Percentiles rank a stretch among this genome's conserved stretches.
Evolutionary conservation across 2,329 filamentous ascomycete species (phyloP).

Genomic region (Setomelanomma holmii): DNA sequence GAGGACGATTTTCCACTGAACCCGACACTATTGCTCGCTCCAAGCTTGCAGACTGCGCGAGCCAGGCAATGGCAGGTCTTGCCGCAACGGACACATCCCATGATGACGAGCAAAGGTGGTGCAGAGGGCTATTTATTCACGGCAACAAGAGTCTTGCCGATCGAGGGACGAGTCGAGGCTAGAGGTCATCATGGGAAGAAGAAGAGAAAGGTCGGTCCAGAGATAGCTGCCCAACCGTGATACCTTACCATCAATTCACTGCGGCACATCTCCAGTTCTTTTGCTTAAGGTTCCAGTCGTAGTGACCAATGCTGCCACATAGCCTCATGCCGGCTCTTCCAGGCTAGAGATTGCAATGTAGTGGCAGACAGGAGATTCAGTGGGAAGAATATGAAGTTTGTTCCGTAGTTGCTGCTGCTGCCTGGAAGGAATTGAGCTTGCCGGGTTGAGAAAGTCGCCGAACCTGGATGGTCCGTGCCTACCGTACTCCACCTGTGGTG

Average conservation of each 20-base stretch:
- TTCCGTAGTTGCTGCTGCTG: too few relatives aligned
- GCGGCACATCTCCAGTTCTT: too few relatives aligned
- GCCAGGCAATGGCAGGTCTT: constrained; percentile 88
- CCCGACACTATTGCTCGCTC: constrained; percentile 80
- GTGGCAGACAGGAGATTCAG: too few relatives aligned
- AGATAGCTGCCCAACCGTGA: constrained; percentile 13
- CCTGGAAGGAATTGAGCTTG: too few relatives aligned
- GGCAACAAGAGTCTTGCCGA: constrained; percentile 79
- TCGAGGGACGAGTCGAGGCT: constrained; percentile 80
- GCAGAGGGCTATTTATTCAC: constrained; percentile 92
- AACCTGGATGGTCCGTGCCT: too few relatives aligned
- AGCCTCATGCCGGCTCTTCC: not conserved
- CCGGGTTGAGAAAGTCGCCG: too few relatives aligned
- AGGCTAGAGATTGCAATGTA: not conserved
- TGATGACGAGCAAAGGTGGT: constrained; percentile 89
- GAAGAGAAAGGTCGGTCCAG: constrained; percentile 63
- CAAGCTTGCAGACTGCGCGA: constrained; percentile 80
- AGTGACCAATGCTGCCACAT: not conserved
- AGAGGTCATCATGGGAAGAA: constrained; percentile 74
- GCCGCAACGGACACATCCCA: constrained; percentile 87
- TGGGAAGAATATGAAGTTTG: too few relatives aligned
- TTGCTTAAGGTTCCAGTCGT: too few relatives aligned
- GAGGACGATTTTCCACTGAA: constrained; percentile 81
- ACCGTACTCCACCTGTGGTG: not conserved
- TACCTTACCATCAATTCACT: too few relatives aligned